Evolutionary conservation across 225 moss, liverwort and hornwort genomes (phyloP), one percentile per base, ranked within the genome.

Genomic region (Rhytidiadelphus loreus): DNA sequence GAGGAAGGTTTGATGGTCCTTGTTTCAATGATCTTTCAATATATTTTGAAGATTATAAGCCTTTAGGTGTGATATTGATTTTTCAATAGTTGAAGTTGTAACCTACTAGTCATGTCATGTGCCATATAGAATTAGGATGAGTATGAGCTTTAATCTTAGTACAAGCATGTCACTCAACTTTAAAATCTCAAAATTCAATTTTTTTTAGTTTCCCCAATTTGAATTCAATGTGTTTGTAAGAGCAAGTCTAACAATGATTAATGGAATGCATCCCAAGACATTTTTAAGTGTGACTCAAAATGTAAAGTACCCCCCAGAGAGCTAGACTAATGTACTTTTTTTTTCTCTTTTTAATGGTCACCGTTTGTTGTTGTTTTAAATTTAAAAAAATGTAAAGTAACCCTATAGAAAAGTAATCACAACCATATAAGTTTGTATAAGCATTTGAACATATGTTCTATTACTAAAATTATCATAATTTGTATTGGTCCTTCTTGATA

Each of bases 101-200:
- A 68, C 1, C 23, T 7, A 22, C 7, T n/a, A n/a, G 22, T 12
- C 7, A 39, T 69, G 14, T 69, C 13, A 8, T 41, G 69, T 69
- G 39, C 41, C 8, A 14, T 4, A 39, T 41, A 39, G 41, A 39
- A 14, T 24, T 69, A 24, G 13, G 39, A 13, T 69, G 24, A 24
- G 24, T 39, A 24, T 41, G 39, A 39, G 41, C 24, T 3, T 69
- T 46, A 46, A 46, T 46, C 37, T 24, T 69, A 2, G 1, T 13
- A 14, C 14, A 13, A 68, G 68, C 4, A 13, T 0, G 0, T 3
- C 2, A 68, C 0, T 46, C 2, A 0, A 30, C 4, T 28, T 46
- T 19, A 2, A 73, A 73, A 73, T 30, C 19, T 46, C 3, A 74
- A 7, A 4, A 48, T 48, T 48, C 0, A 32, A 4, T 17, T 1